These are phyloP conservation scores for Casuarina equisetifolia DNA, from an alignment of 306 rosid genomes.

Conservation along the genomic window DNA sequence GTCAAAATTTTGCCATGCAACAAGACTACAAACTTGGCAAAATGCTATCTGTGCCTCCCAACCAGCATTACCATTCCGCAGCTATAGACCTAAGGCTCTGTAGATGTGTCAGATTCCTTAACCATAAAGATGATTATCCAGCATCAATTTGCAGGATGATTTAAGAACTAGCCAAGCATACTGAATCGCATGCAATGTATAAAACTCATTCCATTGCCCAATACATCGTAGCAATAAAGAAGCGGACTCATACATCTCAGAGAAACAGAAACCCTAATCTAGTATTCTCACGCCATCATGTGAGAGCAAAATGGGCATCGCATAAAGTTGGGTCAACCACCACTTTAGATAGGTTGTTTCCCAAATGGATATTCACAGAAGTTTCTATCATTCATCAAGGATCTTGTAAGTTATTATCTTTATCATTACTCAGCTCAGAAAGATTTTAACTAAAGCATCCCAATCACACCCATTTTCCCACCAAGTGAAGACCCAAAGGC, in stretches of 20 bases:
- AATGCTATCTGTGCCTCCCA: not conserved
- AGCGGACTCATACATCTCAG: not conserved
- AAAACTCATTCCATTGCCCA: not conserved
- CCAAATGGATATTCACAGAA: not conserved
- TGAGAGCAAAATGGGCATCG: not conserved
- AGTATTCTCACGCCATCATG: not conserved
- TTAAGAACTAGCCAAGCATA: not conserved
- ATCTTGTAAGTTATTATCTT: not conserved
- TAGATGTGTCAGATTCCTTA: slow-evolving; percentile 1
- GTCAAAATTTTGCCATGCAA: not conserved
- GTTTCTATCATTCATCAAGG: not conserved
- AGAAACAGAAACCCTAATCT: not conserved
- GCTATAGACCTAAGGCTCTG: not conserved
- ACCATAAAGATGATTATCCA: not conserved
- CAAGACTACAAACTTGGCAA: not conserved
- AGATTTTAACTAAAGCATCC: not conserved
- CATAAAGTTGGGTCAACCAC: not conserved
- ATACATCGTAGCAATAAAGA: not conserved
- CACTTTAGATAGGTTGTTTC: not conserved
- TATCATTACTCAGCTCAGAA: not conserved
- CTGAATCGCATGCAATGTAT: not conserved
- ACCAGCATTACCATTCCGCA: not conserved
- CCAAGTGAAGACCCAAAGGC: not conserved
- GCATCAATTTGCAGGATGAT: not conserved
- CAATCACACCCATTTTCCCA: not conserved